Base-by-base conservation (phyloP, 2,329 filamentous ascomycete genomes). In the Penicillium thymicola region DNA sequence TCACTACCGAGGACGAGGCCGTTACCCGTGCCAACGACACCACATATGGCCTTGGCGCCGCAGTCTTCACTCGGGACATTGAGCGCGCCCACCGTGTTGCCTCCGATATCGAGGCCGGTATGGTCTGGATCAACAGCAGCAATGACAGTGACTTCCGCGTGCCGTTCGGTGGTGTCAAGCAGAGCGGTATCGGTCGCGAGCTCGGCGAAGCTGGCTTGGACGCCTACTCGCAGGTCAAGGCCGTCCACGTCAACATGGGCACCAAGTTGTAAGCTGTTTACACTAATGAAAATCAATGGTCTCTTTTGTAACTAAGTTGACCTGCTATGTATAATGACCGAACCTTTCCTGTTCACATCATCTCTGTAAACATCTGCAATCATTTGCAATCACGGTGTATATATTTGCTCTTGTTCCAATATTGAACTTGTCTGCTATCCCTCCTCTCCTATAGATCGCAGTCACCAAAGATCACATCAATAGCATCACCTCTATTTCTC, bases 41-140 rank as follows among this genome's bases (percentile, higher is more conserved):
- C 21, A 70, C 69, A 21, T 72, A 72, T 51, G 70, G 70, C 34
- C 64, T 72, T 8, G 70, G 70, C 9, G 70, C 70, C 14, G 70
- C 70, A n/a, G 36, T 72, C 30, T 72, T 72, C 64, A 72, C 70
- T 0, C 76, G 82, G 63, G 82, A 89, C 67, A 83, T 89, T 64
- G 82, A 82, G 65, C 82, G 81, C 62, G 87, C 85, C 3, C 81
- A 84, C 67, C 77, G 81, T 1, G 72, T 84, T 3, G 76, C 79
- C 2, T 74, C 78, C 3, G 76, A 78, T 45, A 76, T 90, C 44
- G 85, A 89, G 70, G 81, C 84, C 13, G 87, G 87, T 30, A 88
- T 88, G 81, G 86, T 89, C 4, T 88, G 86, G 76, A 82, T 89
- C 67, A 89, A 89, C 65, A 82, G 78, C 63, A 81, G 80, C 71